phyloP scores from a whole-genome alignment of 306 rosid genomes.

The Vigna nakashimae region DNA sequence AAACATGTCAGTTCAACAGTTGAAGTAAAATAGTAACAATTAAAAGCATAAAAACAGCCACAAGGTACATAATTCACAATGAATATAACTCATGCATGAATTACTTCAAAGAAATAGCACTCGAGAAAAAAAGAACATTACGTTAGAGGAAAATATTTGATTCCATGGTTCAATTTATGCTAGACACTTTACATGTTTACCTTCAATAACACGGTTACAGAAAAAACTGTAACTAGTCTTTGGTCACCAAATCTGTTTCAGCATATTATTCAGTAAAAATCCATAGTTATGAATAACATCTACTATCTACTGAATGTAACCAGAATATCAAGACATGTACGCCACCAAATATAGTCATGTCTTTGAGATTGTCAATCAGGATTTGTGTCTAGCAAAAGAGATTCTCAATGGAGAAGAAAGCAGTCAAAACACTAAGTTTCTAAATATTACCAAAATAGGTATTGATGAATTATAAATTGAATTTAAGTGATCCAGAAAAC shows the following conservation, averaged over 20 bases:
- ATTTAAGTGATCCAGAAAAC: not conserved
- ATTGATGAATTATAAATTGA: not conserved
- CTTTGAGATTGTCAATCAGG: not conserved
- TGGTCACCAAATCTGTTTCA: not conserved
- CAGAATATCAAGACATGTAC: not conserved
- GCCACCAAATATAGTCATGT: not conserved
- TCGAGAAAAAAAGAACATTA: not conserved
- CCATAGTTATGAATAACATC: not conserved
- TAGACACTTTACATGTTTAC: not conserved
- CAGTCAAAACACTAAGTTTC: not conserved
- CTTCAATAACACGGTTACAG: not conserved
- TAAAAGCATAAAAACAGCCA: constrained; percentile 10
- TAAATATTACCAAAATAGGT: not conserved
- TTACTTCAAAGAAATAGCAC: not conserved
- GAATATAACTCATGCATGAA: constrained; percentile 12
- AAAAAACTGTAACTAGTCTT: not conserved
- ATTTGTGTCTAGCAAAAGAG: not conserved
- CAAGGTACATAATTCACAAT: constrained; percentile 17
- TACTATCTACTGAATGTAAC: not conserved
- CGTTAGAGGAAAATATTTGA: not conserved
- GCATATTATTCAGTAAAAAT: not conserved
- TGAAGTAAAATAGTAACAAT: constrained; percentile 18
- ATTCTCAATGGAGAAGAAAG: not conserved
- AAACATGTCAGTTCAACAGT: constrained; percentile 45
- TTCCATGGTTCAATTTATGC: not conserved